A percentile compares a stretch with the other conserved stretches of the same genome.
phyloP scores from a whole-genome alignment of 768 basidiomycete species.

The Lactarius quietus region DNA sequence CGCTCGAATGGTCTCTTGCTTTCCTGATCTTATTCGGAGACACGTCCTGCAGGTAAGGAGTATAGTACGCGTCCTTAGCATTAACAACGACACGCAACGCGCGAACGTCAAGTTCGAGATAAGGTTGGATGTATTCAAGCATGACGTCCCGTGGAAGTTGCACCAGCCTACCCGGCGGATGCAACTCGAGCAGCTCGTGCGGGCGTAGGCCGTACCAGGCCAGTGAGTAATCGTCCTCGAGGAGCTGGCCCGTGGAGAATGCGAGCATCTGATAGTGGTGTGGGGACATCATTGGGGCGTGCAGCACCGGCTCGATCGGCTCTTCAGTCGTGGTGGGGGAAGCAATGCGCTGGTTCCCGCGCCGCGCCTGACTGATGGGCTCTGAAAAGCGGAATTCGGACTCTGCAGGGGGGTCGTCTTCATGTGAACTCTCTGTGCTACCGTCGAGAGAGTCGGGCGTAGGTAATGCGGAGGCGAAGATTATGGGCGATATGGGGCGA shows the following conservation, averaged over 20 bases:
- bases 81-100: conserved; percentile 46
- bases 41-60: conserved; percentile 2
- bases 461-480: conserved; percentile 53
- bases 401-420: conserved; percentile 33
- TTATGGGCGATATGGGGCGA: conserved; percentile 62
- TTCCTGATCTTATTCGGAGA: conserved; percentile 14
- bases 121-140: conserved; percentile 50
- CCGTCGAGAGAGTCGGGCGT: conserved; percentile 29
- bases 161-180: conserved; percentile 40
- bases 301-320: neutral
- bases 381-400: conserved; percentile 28
- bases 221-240: conserved; percentile 60
- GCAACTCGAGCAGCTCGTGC: conserved; percentile 69
- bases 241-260: conserved; percentile 64
- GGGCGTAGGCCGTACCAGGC: conserved; percentile 58
- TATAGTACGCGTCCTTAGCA: conserved; percentile 22
- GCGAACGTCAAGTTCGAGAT: conserved; percentile 53
- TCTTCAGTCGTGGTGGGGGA: neutral
- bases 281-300: neutral
- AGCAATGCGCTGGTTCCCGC: neutral
- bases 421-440: conserved; percentile 32
- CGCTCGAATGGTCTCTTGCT: conserved; percentile 20
- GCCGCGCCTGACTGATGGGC: conserved; percentile 17
- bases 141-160: conserved; percentile 41
- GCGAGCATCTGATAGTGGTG: conserved; percentile 52